Evolutionary conservation across 805 yeast species (phyloP), one percentile per base, ranked within the genome.

Genomic region (Candida yuanshanica): DNA sequence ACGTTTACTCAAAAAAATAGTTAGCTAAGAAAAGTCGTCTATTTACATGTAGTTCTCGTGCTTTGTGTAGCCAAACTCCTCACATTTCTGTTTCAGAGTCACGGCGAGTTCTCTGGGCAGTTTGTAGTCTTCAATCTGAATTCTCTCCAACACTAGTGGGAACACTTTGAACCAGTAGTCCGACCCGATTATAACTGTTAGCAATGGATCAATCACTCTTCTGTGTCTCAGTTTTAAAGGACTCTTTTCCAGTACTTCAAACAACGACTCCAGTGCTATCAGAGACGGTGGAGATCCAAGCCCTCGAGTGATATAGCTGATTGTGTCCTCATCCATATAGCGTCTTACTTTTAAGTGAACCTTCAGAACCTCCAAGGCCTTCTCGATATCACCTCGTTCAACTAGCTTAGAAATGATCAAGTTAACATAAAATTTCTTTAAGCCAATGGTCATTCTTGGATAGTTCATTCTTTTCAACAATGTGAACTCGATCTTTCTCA

Each of bases 391-490:
- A 3, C 41, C 45, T 6, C 26, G 17, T 12, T 38, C 29, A 3
- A 18, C 37, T 12, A 44, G 21, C 34, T 52, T 53, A 2, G 47
- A 44, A 4, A 49, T 12, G 1, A 39, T 24, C 18, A 53, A 11
- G 9, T 45, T 39, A 17, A 53, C 7, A n/a, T 47, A 48, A 32
- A 50, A 52, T 20, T 27, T 23, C 22, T 43, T 52, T 32, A 51
- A 9, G 4, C 45, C 10, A 23, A n/a, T 8, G 16, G 38, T 12
- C 27, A 31, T 21, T 31, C 16, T 31, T 3, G 33, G 23, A 5
- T 35, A 37, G 6, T 36, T 20, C 26, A 44, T 8, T 16, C 42
- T 39, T 7, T 36, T 33, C n/a, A 41, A 10, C 18, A 41, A 16
- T 7, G 36, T 21, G 10, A 31, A 20, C 7, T 33, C 35, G 8